These are phyloP conservation scores for Hypoxylon trugodes DNA, from an alignment of 495 filamentous ascomycete species.

Conservation along the genomic window DNA sequence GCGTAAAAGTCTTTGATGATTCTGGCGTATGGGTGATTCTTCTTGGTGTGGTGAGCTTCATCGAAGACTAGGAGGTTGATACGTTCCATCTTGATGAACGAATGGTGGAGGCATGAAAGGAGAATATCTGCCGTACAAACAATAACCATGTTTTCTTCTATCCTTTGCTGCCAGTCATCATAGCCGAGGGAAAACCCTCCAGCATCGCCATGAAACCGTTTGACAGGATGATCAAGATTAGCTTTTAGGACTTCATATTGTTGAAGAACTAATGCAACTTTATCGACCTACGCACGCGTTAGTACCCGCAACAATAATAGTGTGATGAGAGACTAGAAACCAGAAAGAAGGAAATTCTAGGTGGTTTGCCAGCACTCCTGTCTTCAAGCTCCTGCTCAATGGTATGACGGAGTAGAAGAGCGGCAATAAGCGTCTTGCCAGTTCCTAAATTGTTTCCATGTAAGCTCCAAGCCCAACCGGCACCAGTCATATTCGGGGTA, in stretches of 20 bases:
- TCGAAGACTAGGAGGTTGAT: conserved; percentile 96
- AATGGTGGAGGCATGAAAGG: conserved; percentile 77
- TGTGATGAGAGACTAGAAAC: conserved; percentile 51
- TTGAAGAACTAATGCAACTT: conserved; percentile 89
- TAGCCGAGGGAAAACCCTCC: conserved; percentile 63
- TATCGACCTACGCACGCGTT: conserved; percentile 69
- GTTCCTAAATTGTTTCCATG: conserved; percentile 66
- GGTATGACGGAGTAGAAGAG: conserved; percentile 80
- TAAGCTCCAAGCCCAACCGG: conserved; percentile 11
- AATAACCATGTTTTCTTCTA: conserved; percentile 81
- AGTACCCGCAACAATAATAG: background rate
- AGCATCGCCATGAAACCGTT: conserved; percentile 78
- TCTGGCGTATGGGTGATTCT: conserved; percentile 88
- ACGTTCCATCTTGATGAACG: conserved; percentile 79
- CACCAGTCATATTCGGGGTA: background rate
- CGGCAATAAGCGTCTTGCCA: conserved; percentile 97
- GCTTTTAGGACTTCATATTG: conserved; percentile 83
- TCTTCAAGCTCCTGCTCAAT: conserved; percentile 81
- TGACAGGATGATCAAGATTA: conserved; percentile 84
- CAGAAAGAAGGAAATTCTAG: conserved; percentile 83
- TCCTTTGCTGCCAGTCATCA: conserved; percentile 72
- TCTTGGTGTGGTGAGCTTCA: conserved; percentile 97
- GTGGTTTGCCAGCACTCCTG: conserved; percentile 65
- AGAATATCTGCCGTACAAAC: conserved; percentile 94
- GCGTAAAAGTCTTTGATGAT: conserved; percentile 90